Conservation (phyloP, 2,329 filamentous ascomycete species). For the Aspergillus fumigatiaffinis region DNA sequence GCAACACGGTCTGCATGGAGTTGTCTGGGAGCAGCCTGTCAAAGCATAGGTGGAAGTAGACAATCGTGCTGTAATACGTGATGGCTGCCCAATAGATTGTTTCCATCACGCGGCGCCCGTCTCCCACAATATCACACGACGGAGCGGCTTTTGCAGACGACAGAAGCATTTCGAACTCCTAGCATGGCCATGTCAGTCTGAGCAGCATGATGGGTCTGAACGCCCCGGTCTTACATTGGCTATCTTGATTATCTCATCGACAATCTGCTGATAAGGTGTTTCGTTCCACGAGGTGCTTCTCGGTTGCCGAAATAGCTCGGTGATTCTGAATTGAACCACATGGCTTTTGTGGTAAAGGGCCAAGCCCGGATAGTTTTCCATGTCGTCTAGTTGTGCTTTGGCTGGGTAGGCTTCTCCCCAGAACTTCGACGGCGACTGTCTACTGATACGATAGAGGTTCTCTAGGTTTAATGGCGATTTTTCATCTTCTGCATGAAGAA, state of each 20-base stretch:
- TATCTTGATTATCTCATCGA: conserved; percentile 17
- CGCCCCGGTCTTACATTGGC: conserved; percentile 16
- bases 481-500: conserved; percentile 14
- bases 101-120: conserved; percentile 20
- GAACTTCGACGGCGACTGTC: conserved; percentile 23
- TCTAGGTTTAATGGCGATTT: conserved; percentile 11
- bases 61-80: conserved; percentile 20
- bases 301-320: conserved; percentile 13
- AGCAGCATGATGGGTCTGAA: neutral
- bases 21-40: conserved; percentile 1
- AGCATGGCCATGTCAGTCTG: neutral
- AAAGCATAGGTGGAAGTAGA: conserved; percentile 24
- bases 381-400: conserved; percentile 22
- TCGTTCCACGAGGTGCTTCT: conserved; percentile 6
- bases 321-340: conserved; percentile 23
- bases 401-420: conserved; percentile 23
- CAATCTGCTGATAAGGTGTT: conserved; percentile 13
- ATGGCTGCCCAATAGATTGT: conserved; percentile 24
- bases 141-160: conserved; percentile 13
- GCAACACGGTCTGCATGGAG: conserved; percentile 4
- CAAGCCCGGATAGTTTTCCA: conserved; percentile 22
- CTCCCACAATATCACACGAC: conserved; percentile 16
- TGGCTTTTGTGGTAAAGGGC: conserved; percentile 23
- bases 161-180: conserved; percentile 23
- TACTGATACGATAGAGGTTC: conserved; percentile 22